These are phyloP conservation scores for Aphanomyces euteiches DNA, from an alignment of 352 stramenopile genomes.

Conservation along the genomic window DNA sequence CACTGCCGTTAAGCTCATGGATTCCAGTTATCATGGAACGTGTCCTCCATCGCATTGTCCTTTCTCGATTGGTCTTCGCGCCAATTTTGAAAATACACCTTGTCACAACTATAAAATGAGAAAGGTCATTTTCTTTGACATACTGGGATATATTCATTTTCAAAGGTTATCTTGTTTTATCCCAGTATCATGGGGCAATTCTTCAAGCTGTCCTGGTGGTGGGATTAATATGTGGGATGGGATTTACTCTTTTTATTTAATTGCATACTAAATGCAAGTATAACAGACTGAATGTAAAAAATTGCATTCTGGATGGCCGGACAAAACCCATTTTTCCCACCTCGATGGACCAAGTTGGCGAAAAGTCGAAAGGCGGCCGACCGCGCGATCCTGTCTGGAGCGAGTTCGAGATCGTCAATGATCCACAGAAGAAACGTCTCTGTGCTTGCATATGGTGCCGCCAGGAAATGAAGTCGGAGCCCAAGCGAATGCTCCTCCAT, in stretches of 20 bases:
- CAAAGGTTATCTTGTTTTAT: too few species aligned
- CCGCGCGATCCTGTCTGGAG: constrained; percentile 26
- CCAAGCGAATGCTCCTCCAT: constrained; percentile 28
- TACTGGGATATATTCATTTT: too few species aligned
- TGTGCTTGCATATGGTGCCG: constrained; percentile 27
- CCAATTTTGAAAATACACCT: too few species aligned
- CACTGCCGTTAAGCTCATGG: too few species aligned
- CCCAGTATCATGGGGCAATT: too few species aligned
- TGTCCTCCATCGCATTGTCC: too few species aligned
- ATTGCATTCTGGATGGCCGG: background rate
- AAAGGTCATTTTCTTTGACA: too few species aligned
- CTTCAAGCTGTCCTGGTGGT: background rate
- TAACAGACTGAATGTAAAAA: background rate
- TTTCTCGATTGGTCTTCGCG: too few species aligned
- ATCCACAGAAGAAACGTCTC: constrained; percentile 9
- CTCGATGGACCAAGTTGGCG: constrained; percentile 17
- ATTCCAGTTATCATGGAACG: too few species aligned
- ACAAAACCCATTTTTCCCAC: constrained; percentile 14
- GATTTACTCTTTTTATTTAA: too few species aligned
- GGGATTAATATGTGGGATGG: background rate
- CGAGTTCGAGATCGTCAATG: constrained; percentile 22
- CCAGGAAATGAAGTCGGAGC: constrained; percentile 29
- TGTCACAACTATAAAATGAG: too few species aligned
- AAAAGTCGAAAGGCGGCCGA: constrained; percentile 27
- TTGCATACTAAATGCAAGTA: too few species aligned